Evolutionary conservation across 257 asterid genomes (phyloP), one percentile per base, ranked within the genome.

Genomic region (Nicotiana attenuata): DNA sequence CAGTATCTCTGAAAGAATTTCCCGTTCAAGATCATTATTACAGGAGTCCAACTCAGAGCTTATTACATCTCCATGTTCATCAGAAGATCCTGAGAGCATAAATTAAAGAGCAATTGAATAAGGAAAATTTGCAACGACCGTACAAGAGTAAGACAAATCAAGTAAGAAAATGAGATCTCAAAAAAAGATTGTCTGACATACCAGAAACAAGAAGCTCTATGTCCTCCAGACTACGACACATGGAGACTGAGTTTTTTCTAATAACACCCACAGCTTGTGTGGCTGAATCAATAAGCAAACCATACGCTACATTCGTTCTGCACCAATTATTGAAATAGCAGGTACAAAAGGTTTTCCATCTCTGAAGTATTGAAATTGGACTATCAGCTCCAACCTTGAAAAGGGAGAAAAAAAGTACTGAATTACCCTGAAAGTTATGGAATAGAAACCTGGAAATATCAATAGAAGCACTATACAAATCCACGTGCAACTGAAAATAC

Each of bases 151-250:
- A 65, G 53, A 71, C 76, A 65, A 80, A 67, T 77, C 84, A 65
- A 80, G 87, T 29, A 81, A 68, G 84, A n/a, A 56, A 85, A 60
- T 76, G 10, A 80, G 83, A 41, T 65, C 76, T 47, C 50, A 84
- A 45, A 28, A 13, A 71, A 79, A 71, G 45, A 63, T 8, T 8
- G 59, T 52, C 33, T 80, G 77, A 84, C 53, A n/a, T 88, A 96
- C 99, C 97, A 81, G 85, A 82, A 81, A 89, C 82, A 81, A 91
- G 88, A 87, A 89, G 92, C 88, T 96, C 99, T 83, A 90, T 89
- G 68, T 90, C 91, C 91, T 92, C 97, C 90, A 96, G 86, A 84
- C 91, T 87, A 78, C 99, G 98, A 85, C 88, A 92, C 19, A 96
- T 82, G 71, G 99, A 94, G 84, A 96, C 82, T 67, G 91, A 47